These are phyloP conservation scores for Solanum appendiculatum DNA, from an alignment of 257 asterid species.

Conservation along the genomic window DNA sequence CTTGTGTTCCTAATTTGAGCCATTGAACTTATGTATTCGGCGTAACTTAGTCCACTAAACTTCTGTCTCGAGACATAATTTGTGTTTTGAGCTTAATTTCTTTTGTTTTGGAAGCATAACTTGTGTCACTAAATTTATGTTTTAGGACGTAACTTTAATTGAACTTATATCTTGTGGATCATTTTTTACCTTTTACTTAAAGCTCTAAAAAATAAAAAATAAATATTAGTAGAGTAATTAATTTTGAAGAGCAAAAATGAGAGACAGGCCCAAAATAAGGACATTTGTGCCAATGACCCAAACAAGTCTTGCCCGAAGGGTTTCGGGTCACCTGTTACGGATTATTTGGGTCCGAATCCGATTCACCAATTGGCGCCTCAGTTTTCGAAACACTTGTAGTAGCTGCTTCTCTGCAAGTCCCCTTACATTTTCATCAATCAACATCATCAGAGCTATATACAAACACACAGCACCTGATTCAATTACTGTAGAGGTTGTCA, in stretches of 20 bases:
- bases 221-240: no score
- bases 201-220: no score
- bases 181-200: not conserved
- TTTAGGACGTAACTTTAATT: not conserved
- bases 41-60: not conserved
- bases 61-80: not conserved
- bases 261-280: not conserved
- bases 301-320: not conserved
- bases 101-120: not conserved
- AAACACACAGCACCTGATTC: not conserved
- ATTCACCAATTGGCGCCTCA: conserved; percentile 1
- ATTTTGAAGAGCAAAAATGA: not conserved
- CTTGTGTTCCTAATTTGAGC: not conserved
- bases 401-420: not conserved
- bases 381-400: not conserved
- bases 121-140: not conserved
- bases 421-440: not conserved
- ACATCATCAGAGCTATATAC: not conserved
- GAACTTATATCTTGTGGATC: not conserved
- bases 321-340: not conserved
- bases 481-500: not conserved
- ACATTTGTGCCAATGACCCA: not conserved
- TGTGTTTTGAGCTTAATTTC: not conserved
- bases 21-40: no score
- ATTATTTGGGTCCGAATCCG: not conserved